Evolutionary conservation across 2,329 filamentous ascomycete genomes (phyloP).

Genomic region (Paraconiothyrium brasiliense): DNA sequence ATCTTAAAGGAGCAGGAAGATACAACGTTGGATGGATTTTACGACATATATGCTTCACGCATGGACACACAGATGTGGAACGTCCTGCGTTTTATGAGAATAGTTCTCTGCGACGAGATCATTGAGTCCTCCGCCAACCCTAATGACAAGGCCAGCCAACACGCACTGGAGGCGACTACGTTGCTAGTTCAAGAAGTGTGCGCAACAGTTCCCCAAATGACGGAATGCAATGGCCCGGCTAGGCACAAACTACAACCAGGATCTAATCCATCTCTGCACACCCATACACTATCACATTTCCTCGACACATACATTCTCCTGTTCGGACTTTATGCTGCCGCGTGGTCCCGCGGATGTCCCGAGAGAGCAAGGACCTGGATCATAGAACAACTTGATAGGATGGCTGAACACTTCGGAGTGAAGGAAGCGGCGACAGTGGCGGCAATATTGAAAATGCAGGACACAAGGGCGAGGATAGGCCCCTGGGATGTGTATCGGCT

Average conservation of each 20-base stretch:
- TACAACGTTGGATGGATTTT: constrained; percentile 26
- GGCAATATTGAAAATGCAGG: constrained; percentile 15
- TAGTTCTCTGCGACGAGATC: constrained; percentile 43
- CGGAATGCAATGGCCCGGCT: constrained; percentile 32
- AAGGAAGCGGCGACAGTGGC: constrained; percentile 23
- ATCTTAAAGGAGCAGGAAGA: constrained; percentile 11
- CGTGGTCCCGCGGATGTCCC: constrained; percentile 22
- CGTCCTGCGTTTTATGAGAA: constrained; percentile 40
- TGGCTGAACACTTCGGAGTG: constrained; percentile 25
- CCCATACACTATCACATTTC: constrained; percentile 23
- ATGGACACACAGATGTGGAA: constrained; percentile 45
- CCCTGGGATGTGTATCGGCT: constrained; percentile 28
- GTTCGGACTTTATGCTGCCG: constrained; percentile 23
- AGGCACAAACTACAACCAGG: constrained; percentile 24
- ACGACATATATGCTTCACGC: constrained; percentile 41
- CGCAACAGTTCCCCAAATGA: constrained; percentile 45
- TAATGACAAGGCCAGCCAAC: constrained; percentile 12
- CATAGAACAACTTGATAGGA: constrained; percentile 18
- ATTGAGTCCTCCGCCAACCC: constrained; percentile 17
- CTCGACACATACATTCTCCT: constrained; percentile 28
- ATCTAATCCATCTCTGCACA: constrained; percentile 5
- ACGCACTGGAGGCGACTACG: constrained; percentile 30
- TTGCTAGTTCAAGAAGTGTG: constrained; percentile 41
- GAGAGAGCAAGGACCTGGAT: constrained; percentile 18
- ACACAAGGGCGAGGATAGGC: constrained; percentile 5